Evolutionary conservation across 2,329 filamentous ascomycete genomes (phyloP), one percentile per base, ranked within the genome.

Genomic region (Escovopsis sp.): DNA sequence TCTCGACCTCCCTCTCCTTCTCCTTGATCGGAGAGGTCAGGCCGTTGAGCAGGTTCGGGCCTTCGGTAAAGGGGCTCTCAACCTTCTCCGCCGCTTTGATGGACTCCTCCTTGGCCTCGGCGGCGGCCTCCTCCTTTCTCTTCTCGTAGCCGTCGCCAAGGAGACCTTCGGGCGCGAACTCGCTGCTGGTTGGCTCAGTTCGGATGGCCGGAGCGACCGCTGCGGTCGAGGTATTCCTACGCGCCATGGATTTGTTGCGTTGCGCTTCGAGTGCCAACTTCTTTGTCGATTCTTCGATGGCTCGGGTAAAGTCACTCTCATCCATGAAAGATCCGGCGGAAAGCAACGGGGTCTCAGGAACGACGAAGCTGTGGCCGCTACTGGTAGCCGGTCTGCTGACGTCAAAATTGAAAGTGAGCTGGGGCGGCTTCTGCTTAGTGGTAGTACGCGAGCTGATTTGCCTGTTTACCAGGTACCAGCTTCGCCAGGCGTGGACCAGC

Each of bases 401-500:
- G 16, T 40, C 39, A 16, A 38, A 15, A 21, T 34, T 38, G 25
- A 39, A 31, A 2, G 39, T 33, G 7, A 44, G 32, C 17, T 40
- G 43, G 6, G 42, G 37, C 4, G 47, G 38, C 33, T 45, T 48
- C 33, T 48, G 45, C 40, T 50, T 53, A 10, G 21, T 23, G 6
- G 6, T 23, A 33, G 48, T 52, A 36, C 69, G 67, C 14, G 76
- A 41, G 34, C 59, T 54, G 5, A 59, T 73, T 50, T 79, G 69
- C 41, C 76, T 75, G 45, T 83, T 77, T 30, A 84, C 79, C 7
- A 94, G 60, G 49, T 94, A 94, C 85, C 86, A 94, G 54, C 83
- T 92, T 39, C 88, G 73, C 87, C 87, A 94, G 27, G 61, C 61
- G 41, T 94, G 85, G 2, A 93, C 67, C 17, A 69, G 67, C 13